Base-by-base conservation (phyloP, 805 yeast genomes). In the Vanderwaltozyma polyspora region DNA sequence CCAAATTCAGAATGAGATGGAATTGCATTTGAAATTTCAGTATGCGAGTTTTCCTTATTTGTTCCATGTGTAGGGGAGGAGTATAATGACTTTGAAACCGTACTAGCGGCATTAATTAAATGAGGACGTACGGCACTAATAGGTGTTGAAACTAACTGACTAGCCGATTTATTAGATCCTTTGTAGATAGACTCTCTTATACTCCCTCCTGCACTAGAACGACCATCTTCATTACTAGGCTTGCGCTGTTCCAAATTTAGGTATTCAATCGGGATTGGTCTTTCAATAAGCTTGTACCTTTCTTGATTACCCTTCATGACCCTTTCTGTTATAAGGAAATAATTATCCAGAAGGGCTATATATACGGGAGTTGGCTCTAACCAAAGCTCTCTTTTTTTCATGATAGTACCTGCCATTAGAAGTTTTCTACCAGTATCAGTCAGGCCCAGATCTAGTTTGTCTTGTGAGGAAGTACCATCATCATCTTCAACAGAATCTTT, bases 331-430 rank as follows among this genome's bases (percentile, higher is more conserved):
- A 84, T 67, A 22, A 84, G 49, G 29, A 84, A 56, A 45, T 67
- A 81, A 47, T 84, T 81, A 49, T 84, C 94, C 34, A 84, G 57
- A 19, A 84, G 57, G 14, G 82, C 71, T 17, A 80, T 46, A 42
- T 72, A 64, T 1, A 63, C 57, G 0, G 67, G 61, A 6, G 63
- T 59, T 26, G 80, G 66, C 26, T 76, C 78, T 21, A 76, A 60
- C 62, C 76, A 72, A 46, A 75, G 60, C 32, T 79, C 91, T 11
- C 83, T 74, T 38, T 77, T 74, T 36, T 79, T 65, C 2, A 62
- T 46, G 13, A 80, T 67, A 18, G 67, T 69, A 0, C 86, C 91
- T 9, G 77, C 60, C 42, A 63, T 63, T 29, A 78, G 52, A 18
- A 83, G 58, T 41, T 62, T 68, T 43, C 94, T 64, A 32, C 72